phyloP scores from a whole-genome alignment of 108 stramenopile genomes.

The Thalassiosira profunda region DNA sequence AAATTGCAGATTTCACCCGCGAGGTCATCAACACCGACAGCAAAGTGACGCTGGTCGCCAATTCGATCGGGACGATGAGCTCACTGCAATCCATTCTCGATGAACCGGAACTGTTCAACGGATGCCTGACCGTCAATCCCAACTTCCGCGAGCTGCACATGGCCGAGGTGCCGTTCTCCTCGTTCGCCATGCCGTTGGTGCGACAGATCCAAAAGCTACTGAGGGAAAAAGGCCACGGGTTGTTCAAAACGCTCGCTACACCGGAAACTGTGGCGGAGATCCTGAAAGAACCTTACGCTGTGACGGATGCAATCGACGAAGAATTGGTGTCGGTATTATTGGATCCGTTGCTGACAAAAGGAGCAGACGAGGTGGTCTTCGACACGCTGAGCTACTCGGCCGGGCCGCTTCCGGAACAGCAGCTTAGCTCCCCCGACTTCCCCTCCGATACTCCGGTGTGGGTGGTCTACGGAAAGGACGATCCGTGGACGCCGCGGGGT shows the following conservation, averaged over 20 bases:
- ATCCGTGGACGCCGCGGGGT: conserved; percentile 93
- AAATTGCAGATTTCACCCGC: no score
- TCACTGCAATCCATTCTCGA: conserved; percentile 91
- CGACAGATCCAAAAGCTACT: conserved; percentile 70
- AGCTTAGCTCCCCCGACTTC: conserved; percentile 53
- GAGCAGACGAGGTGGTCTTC: conserved; percentile 93
- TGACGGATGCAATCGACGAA: conserved; percentile 81
- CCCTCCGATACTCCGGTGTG: conserved; percentile 70
- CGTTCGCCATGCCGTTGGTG: conserved; percentile 77
- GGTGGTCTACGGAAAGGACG: conserved; percentile 89
- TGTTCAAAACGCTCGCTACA: conserved; percentile 88
- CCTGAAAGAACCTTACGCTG: conserved; percentile 89
- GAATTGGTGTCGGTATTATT: conserved; percentile 89
- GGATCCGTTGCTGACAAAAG: conserved; percentile 82
- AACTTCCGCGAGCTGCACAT: conserved; percentile 92
- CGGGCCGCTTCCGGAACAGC: conserved; percentile 97
- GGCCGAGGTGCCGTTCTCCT: conserved; percentile 83
- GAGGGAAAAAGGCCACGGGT: conserved; percentile 71
- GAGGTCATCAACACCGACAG: conserved; percentile 1
- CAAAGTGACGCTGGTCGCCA: conserved; percentile 85
- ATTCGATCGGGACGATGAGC: conserved; percentile 92
- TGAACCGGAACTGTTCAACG: conserved; percentile 71
- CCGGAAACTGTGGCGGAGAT: conserved; percentile 84
- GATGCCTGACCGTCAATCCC: conserved; percentile 78
- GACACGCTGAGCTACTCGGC: conserved; percentile 94